These are phyloP conservation scores for Ophiostoma perfectum DNA, from an alignment of 2,329 filamentous ascomycete genomes.

Conservation along the genomic window DNA sequence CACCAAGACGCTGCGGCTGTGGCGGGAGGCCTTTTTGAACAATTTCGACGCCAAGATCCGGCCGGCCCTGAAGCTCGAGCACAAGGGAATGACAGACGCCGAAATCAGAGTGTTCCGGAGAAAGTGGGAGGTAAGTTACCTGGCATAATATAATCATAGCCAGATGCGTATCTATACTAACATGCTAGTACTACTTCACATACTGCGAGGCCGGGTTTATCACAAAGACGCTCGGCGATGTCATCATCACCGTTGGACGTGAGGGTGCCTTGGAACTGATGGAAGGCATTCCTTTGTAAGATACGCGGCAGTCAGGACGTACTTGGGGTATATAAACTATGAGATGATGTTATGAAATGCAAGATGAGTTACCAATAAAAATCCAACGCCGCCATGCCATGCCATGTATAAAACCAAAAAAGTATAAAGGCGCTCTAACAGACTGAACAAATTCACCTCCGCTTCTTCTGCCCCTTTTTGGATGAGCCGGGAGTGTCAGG, in stretches of 20 bases:
- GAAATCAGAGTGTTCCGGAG: constrained; percentile 62
- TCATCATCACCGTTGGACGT: constrained; percentile 63
- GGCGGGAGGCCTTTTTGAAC: constrained; percentile 60
- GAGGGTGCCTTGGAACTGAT: constrained; percentile 63
- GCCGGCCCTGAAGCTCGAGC: constrained; percentile 53
- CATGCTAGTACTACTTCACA: constrained; percentile 58
- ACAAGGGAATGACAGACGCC: constrained; percentile 54
- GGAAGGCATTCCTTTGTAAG: constrained; percentile 57
- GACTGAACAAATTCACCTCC: constrained; percentile 26
- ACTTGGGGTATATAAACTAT: background rate
- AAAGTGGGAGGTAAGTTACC: constrained; percentile 54
- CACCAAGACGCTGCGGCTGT: constrained; percentile 61
- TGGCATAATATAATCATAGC: no score
- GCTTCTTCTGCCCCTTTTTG: constrained; percentile 29
- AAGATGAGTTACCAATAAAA: background rate
- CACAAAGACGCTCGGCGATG: constrained; percentile 66
- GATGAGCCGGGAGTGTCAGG: constrained; percentile 24
- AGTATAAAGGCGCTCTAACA: background rate
- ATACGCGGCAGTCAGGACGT: background rate
- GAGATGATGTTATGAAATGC: no score
- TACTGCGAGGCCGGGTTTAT: constrained; percentile 71
- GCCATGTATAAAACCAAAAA: background rate
- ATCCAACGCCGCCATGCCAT: background rate
- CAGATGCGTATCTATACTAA: background rate
- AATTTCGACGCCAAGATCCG: constrained; percentile 58